These are phyloP conservation scores for carrot (Daucus carota) DNA, from an alignment of 129 eudicot genomes.

Conservation along the genomic window DNA sequence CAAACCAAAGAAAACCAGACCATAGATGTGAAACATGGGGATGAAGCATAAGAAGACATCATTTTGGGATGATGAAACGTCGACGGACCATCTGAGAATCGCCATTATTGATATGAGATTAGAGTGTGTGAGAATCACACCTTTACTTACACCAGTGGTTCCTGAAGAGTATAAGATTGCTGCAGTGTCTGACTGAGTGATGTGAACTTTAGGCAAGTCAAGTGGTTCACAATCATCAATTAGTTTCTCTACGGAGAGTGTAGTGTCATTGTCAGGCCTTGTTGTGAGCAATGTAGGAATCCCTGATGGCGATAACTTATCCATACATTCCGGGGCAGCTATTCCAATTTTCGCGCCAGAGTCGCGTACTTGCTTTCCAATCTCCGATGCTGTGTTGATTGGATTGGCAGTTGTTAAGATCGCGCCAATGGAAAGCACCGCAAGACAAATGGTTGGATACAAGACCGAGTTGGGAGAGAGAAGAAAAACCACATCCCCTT, in stretches of 20 bases:
- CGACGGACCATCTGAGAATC: slow-evolving; percentile 40
- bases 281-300: slow-evolving; percentile 46
- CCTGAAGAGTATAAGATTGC: slow-evolving; percentile 76
- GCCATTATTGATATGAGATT: slow-evolving; percentile 46
- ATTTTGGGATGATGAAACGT: slow-evolving; percentile 32
- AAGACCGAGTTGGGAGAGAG: slow-evolving; percentile 56
- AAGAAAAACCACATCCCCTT: slow-evolving; percentile 58
- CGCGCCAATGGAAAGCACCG: slow-evolving; percentile 56
- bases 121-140: slow-evolving; percentile 54
- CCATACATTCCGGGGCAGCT: slow-evolving; percentile 32
- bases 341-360: slow-evolving; percentile 68
- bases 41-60: slow-evolving; percentile 60
- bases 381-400: slow-evolving; percentile 50
- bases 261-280: slow-evolving; percentile 21
- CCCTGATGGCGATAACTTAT: slow-evolving; percentile 32
- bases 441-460: slow-evolving; percentile 67
- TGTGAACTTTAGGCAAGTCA: slow-evolving; percentile 32
- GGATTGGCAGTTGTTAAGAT: slow-evolving; percentile 73
- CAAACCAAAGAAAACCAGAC: slow-evolving; percentile 54
- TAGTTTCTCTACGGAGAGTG: slow-evolving; percentile 47
- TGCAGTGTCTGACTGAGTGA: slow-evolving; percentile 56
- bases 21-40: slow-evolving; percentile 80
- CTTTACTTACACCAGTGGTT: slow-evolving; percentile 75
- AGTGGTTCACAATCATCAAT: slow-evolving; percentile 40
- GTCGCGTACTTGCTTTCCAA: slow-evolving; percentile 56